Conservation (phyloP, 139 green algal genomes). For the Coelastrella sp. region DNA sequence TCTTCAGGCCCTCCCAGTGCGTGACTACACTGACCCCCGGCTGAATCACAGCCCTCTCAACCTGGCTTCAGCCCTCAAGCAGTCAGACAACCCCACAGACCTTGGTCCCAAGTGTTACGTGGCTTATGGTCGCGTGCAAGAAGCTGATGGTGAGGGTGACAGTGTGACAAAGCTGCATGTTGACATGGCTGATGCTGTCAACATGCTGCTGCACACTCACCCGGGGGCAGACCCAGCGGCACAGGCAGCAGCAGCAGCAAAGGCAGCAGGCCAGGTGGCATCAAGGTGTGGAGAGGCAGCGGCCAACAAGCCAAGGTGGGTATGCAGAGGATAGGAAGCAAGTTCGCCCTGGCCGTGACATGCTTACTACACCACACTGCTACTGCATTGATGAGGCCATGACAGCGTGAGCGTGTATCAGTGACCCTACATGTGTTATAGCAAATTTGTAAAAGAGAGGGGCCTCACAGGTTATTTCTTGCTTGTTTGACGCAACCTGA, state of each 20-base stretch:
- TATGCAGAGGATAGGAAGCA: neutral
- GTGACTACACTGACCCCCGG: constrained; percentile 52
- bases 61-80: constrained; percentile 54
- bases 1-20: constrained; percentile 53
- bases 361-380: too few species aligned
- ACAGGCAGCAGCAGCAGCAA: neutral
- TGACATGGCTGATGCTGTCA: constrained; percentile 79
- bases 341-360: too few species aligned
- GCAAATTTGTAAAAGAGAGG: too few species aligned
- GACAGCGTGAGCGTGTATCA: too few species aligned
- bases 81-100: constrained; percentile 58
- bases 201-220: constrained; percentile 52
- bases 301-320: neutral
- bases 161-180: constrained; percentile 93
- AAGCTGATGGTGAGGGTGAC: constrained; percentile 67
- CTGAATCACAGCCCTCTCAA: constrained; percentile 56
- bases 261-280: neutral
- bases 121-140: constrained; percentile 51
- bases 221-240: constrained; percentile 17
- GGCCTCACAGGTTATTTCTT: too few species aligned
- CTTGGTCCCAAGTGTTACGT: constrained; percentile 71
- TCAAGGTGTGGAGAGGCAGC: constrained; percentile 2
- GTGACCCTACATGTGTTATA: too few species aligned
- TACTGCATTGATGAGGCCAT: too few species aligned
- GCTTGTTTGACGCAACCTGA: too few species aligned